Conservation (phyloP, 2,329 filamentous ascomycete genomes). For the Pseudocercospora eumusae region DNA sequence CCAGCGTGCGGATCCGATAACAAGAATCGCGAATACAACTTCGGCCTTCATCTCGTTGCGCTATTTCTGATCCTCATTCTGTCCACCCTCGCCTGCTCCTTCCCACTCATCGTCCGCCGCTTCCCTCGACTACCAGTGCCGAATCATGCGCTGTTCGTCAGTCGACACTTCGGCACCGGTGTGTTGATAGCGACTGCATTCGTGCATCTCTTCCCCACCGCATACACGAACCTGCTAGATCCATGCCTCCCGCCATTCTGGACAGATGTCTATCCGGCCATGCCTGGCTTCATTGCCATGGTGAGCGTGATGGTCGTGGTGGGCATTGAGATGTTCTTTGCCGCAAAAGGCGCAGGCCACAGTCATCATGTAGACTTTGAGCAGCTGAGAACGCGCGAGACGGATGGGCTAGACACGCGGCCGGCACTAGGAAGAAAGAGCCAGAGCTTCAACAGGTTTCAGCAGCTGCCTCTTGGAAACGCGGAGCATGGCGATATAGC, state of each 20-base stretch:
- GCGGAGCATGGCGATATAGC: constrained; percentile 21
- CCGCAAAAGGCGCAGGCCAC: constrained; percentile 65
- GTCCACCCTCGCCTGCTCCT: constrained; percentile 61
- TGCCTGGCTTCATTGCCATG: constrained; percentile 82
- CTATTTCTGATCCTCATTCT: constrained; percentile 58
- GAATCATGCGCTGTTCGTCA: constrained; percentile 60
- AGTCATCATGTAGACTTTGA: constrained; percentile 51
- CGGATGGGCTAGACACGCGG: constrained; percentile 20
- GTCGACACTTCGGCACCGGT: constrained; percentile 60
- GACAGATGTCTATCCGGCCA: constrained; percentile 74
- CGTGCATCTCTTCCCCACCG: constrained; percentile 63
- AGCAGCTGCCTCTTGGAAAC: constrained; percentile 30
- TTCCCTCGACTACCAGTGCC: constrained; percentile 63
- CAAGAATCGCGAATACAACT: constrained; percentile 54
- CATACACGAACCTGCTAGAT: constrained; percentile 61
- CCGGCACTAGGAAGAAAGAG: constrained; percentile 22
- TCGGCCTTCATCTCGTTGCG: constrained; percentile 59
- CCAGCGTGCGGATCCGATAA: constrained; percentile 57
- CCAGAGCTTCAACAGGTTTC: constrained; percentile 35
- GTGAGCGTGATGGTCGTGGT: constrained; percentile 78
- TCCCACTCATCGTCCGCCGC: constrained; percentile 61
- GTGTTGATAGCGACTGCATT: constrained; percentile 61
- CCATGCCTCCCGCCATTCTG: constrained; percentile 75
- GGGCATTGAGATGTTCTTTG: constrained; percentile 84
- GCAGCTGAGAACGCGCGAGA: constrained; percentile 31